Evolutionary conservation across 768 basidiomycete genomes (phyloP).

Genomic region (Cyclocybe cylindracea): DNA sequence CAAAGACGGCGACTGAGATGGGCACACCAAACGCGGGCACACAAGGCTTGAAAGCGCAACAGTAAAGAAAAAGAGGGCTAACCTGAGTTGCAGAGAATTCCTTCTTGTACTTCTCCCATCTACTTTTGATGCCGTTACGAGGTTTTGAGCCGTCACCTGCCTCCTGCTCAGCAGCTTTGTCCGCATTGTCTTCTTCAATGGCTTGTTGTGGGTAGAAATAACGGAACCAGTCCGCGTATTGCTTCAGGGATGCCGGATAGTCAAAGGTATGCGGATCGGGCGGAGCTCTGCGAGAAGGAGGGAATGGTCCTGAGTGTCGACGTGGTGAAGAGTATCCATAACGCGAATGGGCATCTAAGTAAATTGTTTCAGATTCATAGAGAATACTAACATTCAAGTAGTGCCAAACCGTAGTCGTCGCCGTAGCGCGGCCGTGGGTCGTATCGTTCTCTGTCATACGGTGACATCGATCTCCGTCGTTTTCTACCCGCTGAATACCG

Average conservation of each 20-base stretch:
- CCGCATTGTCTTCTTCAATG: slow-evolving; percentile 78
- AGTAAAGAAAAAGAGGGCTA: slow-evolving; percentile 35
- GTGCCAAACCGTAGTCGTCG: slow-evolving; percentile 75
- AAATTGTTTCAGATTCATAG: slow-evolving; percentile 11
- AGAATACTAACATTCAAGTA: background rate
- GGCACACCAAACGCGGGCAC: slow-evolving; percentile 20
- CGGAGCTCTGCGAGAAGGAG: slow-evolving; percentile 60
- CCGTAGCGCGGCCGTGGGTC: slow-evolving; percentile 81
- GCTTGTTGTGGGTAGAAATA: slow-evolving; percentile 75
- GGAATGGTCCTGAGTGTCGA: slow-evolving; percentile 48
- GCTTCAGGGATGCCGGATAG: slow-evolving; percentile 79
- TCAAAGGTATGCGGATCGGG: slow-evolving; percentile 82
- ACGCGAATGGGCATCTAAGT: slow-evolving; percentile 65
- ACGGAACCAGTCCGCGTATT: slow-evolving; percentile 89
- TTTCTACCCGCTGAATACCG: slow-evolving; percentile 58
- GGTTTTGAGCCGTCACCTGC: slow-evolving; percentile 83
- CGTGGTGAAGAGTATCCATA: slow-evolving; percentile 70
- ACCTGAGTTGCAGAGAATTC: slow-evolving; percentile 88
- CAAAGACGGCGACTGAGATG: slow-evolving; percentile 10
- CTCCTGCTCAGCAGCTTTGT: slow-evolving; percentile 83
- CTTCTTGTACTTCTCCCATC: slow-evolving; percentile 95
- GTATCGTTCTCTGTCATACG: slow-evolving; percentile 81
- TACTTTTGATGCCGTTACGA: slow-evolving; percentile 77
- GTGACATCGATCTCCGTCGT: slow-evolving; percentile 77
- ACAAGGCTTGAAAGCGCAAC: slow-evolving; percentile 24